These are phyloP conservation scores for Fusarium verrucosum DNA, from an alignment of 2,329 filamentous ascomycete genomes.

Conservation along the genomic window DNA sequence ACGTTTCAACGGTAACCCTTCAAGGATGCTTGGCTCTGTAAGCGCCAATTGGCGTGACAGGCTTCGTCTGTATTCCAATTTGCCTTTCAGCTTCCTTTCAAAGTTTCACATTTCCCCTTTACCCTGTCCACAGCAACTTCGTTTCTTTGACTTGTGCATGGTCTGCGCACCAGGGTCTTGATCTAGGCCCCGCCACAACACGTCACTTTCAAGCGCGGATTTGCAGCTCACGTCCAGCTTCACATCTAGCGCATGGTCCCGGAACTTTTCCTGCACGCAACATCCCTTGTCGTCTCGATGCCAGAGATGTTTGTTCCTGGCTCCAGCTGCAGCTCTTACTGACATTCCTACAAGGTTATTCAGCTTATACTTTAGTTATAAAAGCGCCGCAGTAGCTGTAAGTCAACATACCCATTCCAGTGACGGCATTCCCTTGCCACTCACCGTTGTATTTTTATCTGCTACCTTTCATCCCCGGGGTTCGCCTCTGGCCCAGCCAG, in stretches of 20 bases:
- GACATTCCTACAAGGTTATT: slow-evolving; percentile 27
- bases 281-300: slow-evolving; percentile 33
- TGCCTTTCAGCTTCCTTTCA: neutral
- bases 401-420: slow-evolving; percentile 16
- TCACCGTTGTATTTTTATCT: slow-evolving; percentile 1
- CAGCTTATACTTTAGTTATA: slow-evolving; percentile 11
- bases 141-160: slow-evolving; percentile 26
- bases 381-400: slow-evolving; percentile 36
- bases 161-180: slow-evolving; percentile 30
- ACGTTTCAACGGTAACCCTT: neutral
- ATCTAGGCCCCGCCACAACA: slow-evolving; percentile 43
- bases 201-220: slow-evolving; percentile 43
- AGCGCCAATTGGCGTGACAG: neutral
- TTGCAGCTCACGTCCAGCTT: slow-evolving; percentile 41
- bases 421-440: slow-evolving; percentile 16
- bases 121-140: slow-evolving; percentile 3
- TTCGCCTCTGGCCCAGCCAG: neutral
- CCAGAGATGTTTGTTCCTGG: slow-evolving; percentile 10
- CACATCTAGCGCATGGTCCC: slow-evolving; percentile 31
- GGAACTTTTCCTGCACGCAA: slow-evolving; percentile 33
- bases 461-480: neutral
- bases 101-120: slow-evolving; percentile 2
- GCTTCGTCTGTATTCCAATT: neutral
- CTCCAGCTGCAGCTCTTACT: slow-evolving; percentile 27
- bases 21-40: neutral